These are phyloP conservation scores for Microcyclosporella mali DNA, from an alignment of 2,329 filamentous ascomycete genomes.

Conservation along the genomic window DNA sequence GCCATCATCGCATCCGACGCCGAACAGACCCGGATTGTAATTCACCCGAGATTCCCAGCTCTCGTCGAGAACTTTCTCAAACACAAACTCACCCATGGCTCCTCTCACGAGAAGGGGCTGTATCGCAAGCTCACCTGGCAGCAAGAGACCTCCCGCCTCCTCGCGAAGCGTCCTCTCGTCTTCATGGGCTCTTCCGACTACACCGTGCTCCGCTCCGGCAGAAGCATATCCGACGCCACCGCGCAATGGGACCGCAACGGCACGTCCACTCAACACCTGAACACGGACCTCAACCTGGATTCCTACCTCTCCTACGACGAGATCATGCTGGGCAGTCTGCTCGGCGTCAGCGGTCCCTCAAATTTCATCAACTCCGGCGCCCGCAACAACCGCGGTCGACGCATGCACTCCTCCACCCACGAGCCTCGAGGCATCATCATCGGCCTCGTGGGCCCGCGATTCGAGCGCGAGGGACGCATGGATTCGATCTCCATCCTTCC, in stretches of 20 bases:
- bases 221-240: neutral
- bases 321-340: constrained; percentile 29
- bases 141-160: constrained; percentile 22
- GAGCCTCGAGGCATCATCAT: constrained; percentile 28
- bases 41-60: constrained; percentile 25
- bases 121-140: constrained; percentile 22
- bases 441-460: constrained; percentile 29
- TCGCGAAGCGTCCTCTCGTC: constrained; percentile 26
- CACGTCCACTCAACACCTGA: constrained; percentile 16
- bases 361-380: constrained; percentile 29
- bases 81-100: constrained; percentile 27
- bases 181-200: constrained; percentile 25
- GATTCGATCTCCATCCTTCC: constrained; percentile 24
- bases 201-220: constrained; percentile 27
- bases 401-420: constrained; percentile 10
- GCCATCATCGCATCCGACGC: constrained; percentile 19
- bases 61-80: constrained; percentile 25
- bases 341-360: constrained; percentile 27
- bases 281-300: constrained; percentile 17
- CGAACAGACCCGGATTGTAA: constrained; percentile 23
- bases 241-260: constrained; percentile 28
- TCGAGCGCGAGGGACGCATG: constrained; percentile 29
- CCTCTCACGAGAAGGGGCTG: constrained; percentile 22
- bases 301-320: constrained; percentile 32
- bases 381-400: constrained; percentile 19